phyloP scores from a whole-genome alignment of 192 early-diverging fungal genomes.

The Coemansia sp. region DNA sequence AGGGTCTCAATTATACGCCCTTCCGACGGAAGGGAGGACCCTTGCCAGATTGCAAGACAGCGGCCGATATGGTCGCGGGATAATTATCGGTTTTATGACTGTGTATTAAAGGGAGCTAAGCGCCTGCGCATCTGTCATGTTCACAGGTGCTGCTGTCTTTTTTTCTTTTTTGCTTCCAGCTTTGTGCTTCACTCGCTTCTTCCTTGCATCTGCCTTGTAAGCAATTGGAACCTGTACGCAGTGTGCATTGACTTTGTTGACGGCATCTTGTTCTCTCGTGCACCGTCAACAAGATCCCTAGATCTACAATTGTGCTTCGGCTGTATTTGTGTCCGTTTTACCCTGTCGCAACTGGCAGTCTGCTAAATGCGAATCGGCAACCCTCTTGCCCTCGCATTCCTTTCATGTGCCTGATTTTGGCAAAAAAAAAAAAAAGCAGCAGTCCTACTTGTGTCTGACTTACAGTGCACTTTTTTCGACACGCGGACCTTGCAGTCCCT shows the following conservation, averaged over 20 bases:
- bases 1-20: constrained; percentile 20
- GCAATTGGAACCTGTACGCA: background rate
- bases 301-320: background rate
- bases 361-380: background rate
- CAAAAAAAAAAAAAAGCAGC: background rate
- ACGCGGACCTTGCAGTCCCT: background rate
- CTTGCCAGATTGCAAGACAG: constrained; percentile 6
- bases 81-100: constrained; percentile 1
- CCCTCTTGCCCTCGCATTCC: background rate
- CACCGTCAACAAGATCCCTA: background rate
- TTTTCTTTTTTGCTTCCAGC: background rate
- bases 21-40: background rate
- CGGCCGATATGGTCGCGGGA: background rate
- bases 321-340: background rate
- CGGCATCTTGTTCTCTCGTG: background rate
- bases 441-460: background rate
- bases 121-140: background rate
- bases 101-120: background rate
- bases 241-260: background rate
- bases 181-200: background rate
- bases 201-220: background rate
- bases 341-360: background rate
- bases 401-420: background rate
- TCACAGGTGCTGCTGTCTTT: background rate
- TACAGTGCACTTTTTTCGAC: background rate